Evolutionary conservation across 352 stramenopile species (phyloP).

Genomic region (Phytopythium mirpurense): DNA sequence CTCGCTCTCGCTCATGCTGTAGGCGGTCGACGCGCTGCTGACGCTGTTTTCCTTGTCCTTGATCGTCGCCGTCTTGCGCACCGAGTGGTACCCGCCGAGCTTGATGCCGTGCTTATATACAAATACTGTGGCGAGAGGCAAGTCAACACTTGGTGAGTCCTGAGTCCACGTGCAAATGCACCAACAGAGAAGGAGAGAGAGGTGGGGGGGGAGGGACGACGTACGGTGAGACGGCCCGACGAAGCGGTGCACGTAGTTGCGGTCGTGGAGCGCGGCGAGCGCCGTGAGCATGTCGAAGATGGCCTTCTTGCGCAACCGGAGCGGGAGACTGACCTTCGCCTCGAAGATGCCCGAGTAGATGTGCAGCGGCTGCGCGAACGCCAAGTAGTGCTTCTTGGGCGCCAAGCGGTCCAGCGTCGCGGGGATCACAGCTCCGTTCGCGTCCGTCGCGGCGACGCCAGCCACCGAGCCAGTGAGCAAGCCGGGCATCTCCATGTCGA

Average conservation of each 20-base stretch:
- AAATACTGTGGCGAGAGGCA: conserved; percentile 28
- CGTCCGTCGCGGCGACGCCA: conserved; percentile 16
- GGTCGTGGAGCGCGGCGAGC: conserved; percentile 59
- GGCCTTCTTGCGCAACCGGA: conserved; percentile 48
- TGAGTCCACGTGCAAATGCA: too few species aligned
- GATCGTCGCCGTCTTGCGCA: conserved; percentile 39
- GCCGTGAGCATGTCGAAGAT: conserved; percentile 70
- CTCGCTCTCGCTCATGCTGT: conserved; percentile 70
- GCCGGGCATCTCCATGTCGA: conserved; percentile 33
- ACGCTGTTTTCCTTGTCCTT: conserved; percentile 27
- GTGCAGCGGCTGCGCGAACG: conserved; percentile 76
- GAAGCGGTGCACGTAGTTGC: conserved; percentile 72
- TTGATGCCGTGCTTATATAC: conserved; percentile 63
- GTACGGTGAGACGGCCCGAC: conserved; percentile 55
- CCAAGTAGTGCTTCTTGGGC: conserved; percentile 58
- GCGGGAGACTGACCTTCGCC: conserved; percentile 36
- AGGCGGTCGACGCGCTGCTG: conserved; percentile 22
- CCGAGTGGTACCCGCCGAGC: conserved; percentile 64
- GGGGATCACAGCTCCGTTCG: conserved; percentile 21
- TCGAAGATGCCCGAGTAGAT: conserved; percentile 74
- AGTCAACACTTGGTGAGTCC: not conserved
- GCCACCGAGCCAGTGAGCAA: conserved; percentile 15
- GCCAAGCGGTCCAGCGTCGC: conserved; percentile 31
- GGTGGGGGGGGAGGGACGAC: too few species aligned
- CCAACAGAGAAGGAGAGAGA: too few species aligned